Evolutionary conservation across 805 yeast genomes (phyloP), one percentile per base, ranked within the genome.

Genomic region (Kodamaea kakaduensis): DNA sequence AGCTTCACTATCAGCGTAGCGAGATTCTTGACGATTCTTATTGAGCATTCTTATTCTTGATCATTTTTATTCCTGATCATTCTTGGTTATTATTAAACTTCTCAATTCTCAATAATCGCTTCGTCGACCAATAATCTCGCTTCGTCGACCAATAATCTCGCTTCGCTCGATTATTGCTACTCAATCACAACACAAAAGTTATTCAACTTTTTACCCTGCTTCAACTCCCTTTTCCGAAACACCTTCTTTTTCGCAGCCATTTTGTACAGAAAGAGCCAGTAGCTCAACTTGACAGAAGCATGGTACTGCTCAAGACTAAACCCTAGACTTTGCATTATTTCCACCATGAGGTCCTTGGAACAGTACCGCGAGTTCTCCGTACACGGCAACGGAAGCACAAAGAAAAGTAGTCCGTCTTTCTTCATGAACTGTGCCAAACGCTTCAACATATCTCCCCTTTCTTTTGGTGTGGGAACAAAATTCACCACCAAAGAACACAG

Each of bases 321-420:
- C 0, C 96, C 96, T n/a, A 86, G 58, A 6, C 65, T 47, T 0
- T 40, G 21, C 75, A 82, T 71, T 9, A 88, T 70, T 1, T 57
- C 53, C 1, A 54, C 45, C 6, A 75, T 59, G 17, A 54, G 56
- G 0, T 50, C 52, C 25, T 67, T 64, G 42, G 75, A 72, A 55
- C 81, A 77, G 53, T 89, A 90, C 29, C 97, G 67, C 0, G 97
- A 88, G 54, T 90, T 89, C 6, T 64, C 55, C 1, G 86, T 65
- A 53, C 98, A 90, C 0, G 97, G 96, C 22, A 84, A 65, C 0
- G 98, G 98, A 3, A 90, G 61, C 5, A 90, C 97, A 9, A 90
- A 57, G 51, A 90, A 89, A 3, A 56, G 40, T 5, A 45, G 34
- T 3, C 33, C 35, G 0, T 19, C 16, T 2, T 40, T 36, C 24